phyloP scores from a whole-genome alignment of 2,329 filamentous ascomycete genomes.

The Neofusicoccum ribis region DNA sequence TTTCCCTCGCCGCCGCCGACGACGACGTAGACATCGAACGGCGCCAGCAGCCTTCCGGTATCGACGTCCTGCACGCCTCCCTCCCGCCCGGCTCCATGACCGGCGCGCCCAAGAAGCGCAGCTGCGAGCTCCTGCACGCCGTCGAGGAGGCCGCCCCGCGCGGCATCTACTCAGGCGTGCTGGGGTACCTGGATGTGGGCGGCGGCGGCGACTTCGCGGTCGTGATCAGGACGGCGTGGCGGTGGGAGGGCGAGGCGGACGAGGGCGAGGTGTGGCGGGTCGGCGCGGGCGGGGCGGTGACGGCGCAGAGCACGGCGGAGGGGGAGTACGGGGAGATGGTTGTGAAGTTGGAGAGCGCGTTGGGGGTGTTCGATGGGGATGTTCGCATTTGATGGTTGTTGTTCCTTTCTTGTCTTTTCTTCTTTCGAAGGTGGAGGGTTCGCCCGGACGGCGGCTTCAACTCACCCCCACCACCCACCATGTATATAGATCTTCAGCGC shows the following conservation, averaged over 20 bases:
- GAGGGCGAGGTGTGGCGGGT: conserved; percentile 70
- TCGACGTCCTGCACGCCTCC: conserved; percentile 74
- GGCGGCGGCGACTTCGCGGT: conserved; percentile 90
- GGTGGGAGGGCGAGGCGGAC: conserved; percentile 59
- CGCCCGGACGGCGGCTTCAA: not conserved
- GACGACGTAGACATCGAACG: not conserved
- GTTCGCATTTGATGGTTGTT: not conserved
- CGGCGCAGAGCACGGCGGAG: conserved; percentile 74
- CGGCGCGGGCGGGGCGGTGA: conserved; percentile 88
- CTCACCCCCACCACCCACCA: too few relatives aligned
- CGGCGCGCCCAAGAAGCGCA: conserved; percentile 90
- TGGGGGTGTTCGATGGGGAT: conserved; percentile 29
- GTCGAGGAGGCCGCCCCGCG: conserved; percentile 64
- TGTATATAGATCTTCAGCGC: too few relatives aligned
- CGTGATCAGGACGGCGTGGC: conserved; percentile 79
- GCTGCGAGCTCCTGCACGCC: conserved; percentile 74
- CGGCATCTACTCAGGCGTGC: conserved; percentile 81
- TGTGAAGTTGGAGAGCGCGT: conserved; percentile 42
- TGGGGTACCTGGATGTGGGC: conserved; percentile 85
- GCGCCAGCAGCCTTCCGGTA: conserved; percentile 50
- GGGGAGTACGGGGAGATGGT: conserved; percentile 89
- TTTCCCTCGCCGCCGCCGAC: not conserved
- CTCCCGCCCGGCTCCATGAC: conserved; percentile 95
- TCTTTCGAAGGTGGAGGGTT: not conserved
- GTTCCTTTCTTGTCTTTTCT: not conserved